Evolutionary conservation across 2,329 filamentous ascomycete genomes (phyloP).

Genomic region (Microsporum audouinii): DNA sequence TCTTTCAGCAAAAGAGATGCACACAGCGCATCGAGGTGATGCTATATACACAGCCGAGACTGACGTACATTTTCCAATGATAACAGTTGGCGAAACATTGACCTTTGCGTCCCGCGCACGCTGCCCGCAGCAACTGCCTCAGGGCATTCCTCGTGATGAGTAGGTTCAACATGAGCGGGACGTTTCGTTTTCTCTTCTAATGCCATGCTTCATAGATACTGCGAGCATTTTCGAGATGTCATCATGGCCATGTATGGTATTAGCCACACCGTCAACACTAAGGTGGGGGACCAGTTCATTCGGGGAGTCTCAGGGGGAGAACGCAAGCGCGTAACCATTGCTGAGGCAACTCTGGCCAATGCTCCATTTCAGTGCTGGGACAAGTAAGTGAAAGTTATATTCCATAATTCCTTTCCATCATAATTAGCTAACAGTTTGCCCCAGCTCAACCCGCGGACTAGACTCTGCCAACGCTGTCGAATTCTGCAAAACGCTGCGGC

Average conservation of each 20-base stretch:
- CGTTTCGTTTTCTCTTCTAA: constrained; percentile 42
- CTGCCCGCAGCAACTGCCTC: constrained; percentile 60
- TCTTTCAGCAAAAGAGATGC: constrained; percentile 48
- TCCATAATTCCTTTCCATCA: background rate
- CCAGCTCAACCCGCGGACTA: constrained; percentile 52
- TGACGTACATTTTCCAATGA: constrained; percentile 70
- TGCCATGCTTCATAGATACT: background rate
- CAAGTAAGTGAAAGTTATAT: constrained; percentile 33
- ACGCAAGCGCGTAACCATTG: constrained; percentile 69
- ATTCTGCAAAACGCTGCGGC: constrained; percentile 55
- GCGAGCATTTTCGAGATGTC: constrained; percentile 54
- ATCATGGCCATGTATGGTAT: constrained; percentile 47
- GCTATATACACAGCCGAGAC: constrained; percentile 79
- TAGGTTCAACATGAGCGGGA: constrained; percentile 38
- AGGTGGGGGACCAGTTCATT: constrained; percentile 63
- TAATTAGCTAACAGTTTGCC: background rate
- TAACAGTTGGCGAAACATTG: constrained; percentile 79
- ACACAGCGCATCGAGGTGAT: constrained; percentile 49
- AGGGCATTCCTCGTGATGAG: constrained; percentile 32
- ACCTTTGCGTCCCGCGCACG: constrained; percentile 76
- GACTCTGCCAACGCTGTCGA: constrained; percentile 63
- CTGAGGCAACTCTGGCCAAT: constrained; percentile 60
- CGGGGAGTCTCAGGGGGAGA: constrained; percentile 62
- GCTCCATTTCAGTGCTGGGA: constrained; percentile 63
- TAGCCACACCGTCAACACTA: constrained; percentile 59